phyloP scores from a whole-genome alignment of 805 yeast species.

The Kazachstania kunashirensis region DNA sequence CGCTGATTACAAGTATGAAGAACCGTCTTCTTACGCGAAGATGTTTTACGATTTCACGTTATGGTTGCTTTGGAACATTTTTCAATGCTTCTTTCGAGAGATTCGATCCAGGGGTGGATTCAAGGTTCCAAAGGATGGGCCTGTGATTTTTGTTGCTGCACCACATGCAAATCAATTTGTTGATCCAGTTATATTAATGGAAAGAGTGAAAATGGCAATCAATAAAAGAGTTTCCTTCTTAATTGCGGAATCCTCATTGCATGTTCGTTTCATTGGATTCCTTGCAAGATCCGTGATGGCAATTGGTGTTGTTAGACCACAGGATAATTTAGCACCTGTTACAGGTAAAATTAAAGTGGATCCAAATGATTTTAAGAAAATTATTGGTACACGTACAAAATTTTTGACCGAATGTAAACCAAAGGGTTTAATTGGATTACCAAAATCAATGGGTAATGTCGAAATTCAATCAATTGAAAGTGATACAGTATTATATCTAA shows the following conservation, averaged over 20 bases:
- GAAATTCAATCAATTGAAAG: conserved; percentile 58
- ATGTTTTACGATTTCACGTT: conserved; percentile 42
- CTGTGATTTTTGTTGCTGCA: conserved; percentile 88
- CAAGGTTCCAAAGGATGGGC: conserved; percentile 59
- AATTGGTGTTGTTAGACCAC: conserved; percentile 89
- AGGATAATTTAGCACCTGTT: conserved; percentile 66
- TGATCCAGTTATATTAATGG: conserved; percentile 73
- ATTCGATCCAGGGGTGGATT: conserved; percentile 83
- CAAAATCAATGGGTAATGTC: conserved; percentile 66
- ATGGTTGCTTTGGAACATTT: conserved; percentile 40
- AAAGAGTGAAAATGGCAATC: conserved; percentile 30
- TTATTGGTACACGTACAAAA: conserved; percentile 49
- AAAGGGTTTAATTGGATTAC: conserved; percentile 66
- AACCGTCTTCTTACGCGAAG: conserved; percentile 32
- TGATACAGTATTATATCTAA: conserved; percentile 59
- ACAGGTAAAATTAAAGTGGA: conserved; percentile 55
- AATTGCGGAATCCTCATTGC: conserved; percentile 74
- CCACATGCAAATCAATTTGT: conserved; percentile 94
- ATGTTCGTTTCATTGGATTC: conserved; percentile 57
- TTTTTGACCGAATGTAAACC: conserved; percentile 52
- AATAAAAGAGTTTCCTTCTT: conserved; percentile 56
- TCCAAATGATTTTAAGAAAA: conserved; percentile 38
- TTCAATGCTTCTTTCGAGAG: conserved; percentile 75
- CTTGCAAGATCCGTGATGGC: conserved; percentile 68
- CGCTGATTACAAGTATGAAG: conserved; percentile 23